Base-by-base conservation (phyloP, 2,329 filamentous ascomycete species). In the Microsporum canis region DNA sequence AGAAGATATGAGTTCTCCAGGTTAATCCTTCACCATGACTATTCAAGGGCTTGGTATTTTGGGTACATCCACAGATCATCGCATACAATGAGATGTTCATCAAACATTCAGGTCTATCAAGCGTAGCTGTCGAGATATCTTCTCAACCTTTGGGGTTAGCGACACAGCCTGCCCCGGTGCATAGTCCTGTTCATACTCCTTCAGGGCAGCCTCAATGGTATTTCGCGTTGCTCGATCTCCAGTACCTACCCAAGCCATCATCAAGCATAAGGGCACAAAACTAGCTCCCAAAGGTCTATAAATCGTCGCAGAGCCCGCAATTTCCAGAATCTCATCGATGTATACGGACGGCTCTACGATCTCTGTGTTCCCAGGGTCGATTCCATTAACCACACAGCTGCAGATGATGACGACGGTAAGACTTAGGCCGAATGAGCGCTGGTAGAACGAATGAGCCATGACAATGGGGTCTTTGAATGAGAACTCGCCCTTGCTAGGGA, bases 261-360 rank as follows among this genome's bases (percentile, higher is more conserved):
- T 60, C 10, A 74, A 63, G 55, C 67, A 69, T 14, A 73, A 10
- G 12, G 66, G 34, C 2, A 74, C 63, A 60, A 71, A 73, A 34
- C 61, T 67, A 7, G 72, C 63, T 2, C 71, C 73, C 43, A 75
- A 60, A 0, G 73, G 73, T 31, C 70, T 65, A 59, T 72, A 71
- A 6, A 61, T 62, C 12, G 61, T 62, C 1, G 68, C 69, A 2
- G 65, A 47, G 31, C 70, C 65, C 0, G 69, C 69, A 23, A 74
- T 62, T 14, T 58, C 45, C 12, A 75, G 53, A 33, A 69, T 69
- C 51, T 73, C 69, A 17, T 67, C 53, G 1, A 68, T 63, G 33
- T 69, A 66, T 27, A 60, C 62, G 4, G 59, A 62, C 5, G 67
- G 65, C 39, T 72, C 69, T 4, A 62, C 31, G 1, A 69, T 61